phyloP scores from a whole-genome alignment of 176 grass and related monocot species.

The Canna indica region DNA sequence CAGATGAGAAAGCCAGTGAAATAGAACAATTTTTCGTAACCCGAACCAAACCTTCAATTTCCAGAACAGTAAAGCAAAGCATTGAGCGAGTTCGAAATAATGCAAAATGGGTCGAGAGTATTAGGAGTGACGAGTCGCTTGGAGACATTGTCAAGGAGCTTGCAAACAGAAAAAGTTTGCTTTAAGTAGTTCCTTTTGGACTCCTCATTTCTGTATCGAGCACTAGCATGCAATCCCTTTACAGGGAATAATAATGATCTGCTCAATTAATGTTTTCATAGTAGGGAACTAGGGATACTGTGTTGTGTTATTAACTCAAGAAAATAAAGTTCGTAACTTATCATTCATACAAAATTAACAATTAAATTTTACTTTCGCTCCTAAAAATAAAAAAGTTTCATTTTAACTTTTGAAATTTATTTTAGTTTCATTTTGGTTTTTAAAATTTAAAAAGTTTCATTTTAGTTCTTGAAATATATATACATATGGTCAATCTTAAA shows the following conservation, averaged over 20 bases:
- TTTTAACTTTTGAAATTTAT: no score
- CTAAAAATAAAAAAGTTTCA: no score
- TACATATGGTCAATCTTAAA: no score
- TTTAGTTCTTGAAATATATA: no score
- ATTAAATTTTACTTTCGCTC: no score
- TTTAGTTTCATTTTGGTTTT: no score
- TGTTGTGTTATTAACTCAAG: not conserved
- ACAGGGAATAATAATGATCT: not conserved
- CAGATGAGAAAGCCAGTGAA: slow-evolving; percentile 60
- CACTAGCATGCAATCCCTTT: not conserved
- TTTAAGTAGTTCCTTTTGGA: not conserved
- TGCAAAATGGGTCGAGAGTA: slow-evolving; percentile 69
- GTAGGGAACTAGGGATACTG: not conserved
- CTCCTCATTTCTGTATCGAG: not conserved
- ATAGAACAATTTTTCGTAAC: slow-evolving; percentile 68
- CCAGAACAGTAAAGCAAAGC: slow-evolving; percentile 77
- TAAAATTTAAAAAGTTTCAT: no score
- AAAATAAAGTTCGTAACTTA: no score
- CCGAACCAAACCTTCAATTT: slow-evolving; percentile 51
- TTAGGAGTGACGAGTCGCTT: slow-evolving; percentile 44
- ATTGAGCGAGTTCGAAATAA: slow-evolving; percentile 72
- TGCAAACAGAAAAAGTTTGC: slow-evolving; percentile 13
- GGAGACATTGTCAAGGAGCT: slow-evolving; percentile 38
- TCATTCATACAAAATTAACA: no score
- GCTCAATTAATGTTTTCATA: not conserved